A percentile compares a stretch with the other conserved stretches of the same genome.
Evolutionary conservation across 2,329 filamentous ascomycete species (phyloP).

Genomic region (Colletotrichum ledebouriae): DNA sequence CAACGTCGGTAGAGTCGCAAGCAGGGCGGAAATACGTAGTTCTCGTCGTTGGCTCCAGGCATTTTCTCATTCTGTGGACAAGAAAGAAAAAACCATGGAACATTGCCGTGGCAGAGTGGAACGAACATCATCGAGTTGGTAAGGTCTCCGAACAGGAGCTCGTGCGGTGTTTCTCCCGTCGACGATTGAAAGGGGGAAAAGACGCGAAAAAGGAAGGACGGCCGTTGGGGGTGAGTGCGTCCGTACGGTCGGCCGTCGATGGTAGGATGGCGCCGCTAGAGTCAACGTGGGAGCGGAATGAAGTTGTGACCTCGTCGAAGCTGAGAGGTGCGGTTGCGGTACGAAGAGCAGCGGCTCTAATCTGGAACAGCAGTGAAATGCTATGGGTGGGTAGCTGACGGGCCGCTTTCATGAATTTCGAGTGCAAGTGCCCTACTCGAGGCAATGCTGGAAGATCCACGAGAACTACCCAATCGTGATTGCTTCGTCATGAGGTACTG

Average conservation of each 20-base stretch:
- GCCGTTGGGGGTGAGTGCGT: no score
- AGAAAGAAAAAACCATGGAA: slow-evolving; percentile 21
- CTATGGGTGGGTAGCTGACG: slow-evolving; percentile 15
- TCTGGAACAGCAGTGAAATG: background rate
- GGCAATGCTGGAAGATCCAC: slow-evolving; percentile 17
- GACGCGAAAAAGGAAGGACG: slow-evolving; percentile 10
- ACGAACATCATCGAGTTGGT: slow-evolving; percentile 4
- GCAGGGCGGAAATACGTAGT: background rate
- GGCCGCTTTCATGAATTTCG: slow-evolving; percentile 19
- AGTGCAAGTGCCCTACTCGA: slow-evolving; percentile 15
- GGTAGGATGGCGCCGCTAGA: no score
- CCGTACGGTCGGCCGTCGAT: no score
- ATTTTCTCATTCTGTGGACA: background rate
- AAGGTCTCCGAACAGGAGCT: slow-evolving; percentile 3
- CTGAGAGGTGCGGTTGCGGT: background rate
- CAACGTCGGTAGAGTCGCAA: slow-evolving; percentile 3
- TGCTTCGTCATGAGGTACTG: slow-evolving; percentile 18
- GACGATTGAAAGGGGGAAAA: slow-evolving; percentile 2
- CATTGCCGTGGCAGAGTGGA: slow-evolving; percentile 16
- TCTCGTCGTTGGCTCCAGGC: slow-evolving; percentile 23
- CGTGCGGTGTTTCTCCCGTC: background rate
- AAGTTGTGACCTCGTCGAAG: no score
- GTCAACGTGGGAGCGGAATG: no score
- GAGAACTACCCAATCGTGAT: slow-evolving; percentile 10
- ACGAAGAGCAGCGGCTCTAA: background rate